A percentile compares a stretch with the other conserved stretches of the same genome.
These are phyloP conservation scores for Pyrus pyrifolia DNA, from an alignment of 306 rosid genomes.

Conservation along the genomic window DNA sequence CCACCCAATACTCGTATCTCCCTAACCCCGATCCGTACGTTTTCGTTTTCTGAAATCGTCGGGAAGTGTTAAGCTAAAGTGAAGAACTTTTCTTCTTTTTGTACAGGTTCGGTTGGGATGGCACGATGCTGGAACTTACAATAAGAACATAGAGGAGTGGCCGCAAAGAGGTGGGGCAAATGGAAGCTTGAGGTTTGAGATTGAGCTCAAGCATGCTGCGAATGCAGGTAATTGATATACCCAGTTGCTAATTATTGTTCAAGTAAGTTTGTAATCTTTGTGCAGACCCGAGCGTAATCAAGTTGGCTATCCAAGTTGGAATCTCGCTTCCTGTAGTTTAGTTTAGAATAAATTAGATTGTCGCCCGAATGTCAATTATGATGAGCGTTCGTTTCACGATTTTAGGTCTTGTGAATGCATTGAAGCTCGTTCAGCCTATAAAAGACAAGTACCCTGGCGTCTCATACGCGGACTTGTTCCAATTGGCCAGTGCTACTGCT, in stretches of 20 bases:
- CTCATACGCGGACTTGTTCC: constrained; percentile 95
- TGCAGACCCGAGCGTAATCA: not conserved
- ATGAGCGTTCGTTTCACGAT: constrained; percentile 12
- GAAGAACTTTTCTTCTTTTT: not conserved
- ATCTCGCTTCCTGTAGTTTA: too few species aligned
- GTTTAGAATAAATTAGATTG: too few species aligned
- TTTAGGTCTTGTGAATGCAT: constrained; percentile 85
- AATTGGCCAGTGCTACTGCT: constrained; percentile 92
- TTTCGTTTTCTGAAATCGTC: not conserved
- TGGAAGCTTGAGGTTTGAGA: constrained; percentile 83
- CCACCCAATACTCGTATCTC: constrained; percentile 75
- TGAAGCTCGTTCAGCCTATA: constrained; percentile 93
- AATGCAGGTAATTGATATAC: constrained; percentile 68
- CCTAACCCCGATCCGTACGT: not conserved
- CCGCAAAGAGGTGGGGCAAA: constrained; percentile 94
- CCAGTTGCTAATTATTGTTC: not conserved
- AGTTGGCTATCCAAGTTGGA: not conserved
- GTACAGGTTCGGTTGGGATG: constrained; percentile 87
- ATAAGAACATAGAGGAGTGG: constrained; percentile 92
- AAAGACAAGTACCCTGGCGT: constrained; percentile 82
- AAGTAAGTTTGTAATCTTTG: not conserved
- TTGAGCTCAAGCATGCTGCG: constrained; percentile 86
- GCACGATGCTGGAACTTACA: constrained; percentile 97
- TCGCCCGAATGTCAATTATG: not conserved
- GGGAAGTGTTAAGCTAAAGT: not conserved